phyloP scores from a whole-genome alignment of 2,329 filamentous ascomycete species.

The Lecanicillium sp. region DNA sequence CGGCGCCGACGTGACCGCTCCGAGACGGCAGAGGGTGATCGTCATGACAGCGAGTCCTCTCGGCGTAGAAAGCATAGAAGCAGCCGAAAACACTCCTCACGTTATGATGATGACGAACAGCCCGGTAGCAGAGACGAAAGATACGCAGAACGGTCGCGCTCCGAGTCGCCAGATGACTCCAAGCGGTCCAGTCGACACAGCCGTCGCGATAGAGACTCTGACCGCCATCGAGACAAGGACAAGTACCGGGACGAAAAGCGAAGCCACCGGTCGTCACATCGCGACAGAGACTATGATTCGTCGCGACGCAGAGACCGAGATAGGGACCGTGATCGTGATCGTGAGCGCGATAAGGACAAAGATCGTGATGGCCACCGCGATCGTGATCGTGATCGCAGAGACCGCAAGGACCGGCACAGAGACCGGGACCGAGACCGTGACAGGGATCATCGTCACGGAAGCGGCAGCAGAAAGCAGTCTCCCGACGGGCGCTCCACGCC shows the following conservation, averaged over 20 bases:
- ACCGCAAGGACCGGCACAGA: slow-evolving; percentile 29
- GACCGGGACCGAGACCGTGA: slow-evolving; percentile 24
- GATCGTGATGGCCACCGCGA: slow-evolving; percentile 19
- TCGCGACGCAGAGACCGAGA: slow-evolving; percentile 24
- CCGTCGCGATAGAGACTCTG: slow-evolving; percentile 45
- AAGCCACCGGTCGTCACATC: slow-evolving; percentile 33
- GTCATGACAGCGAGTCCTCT: slow-evolving; percentile 35
- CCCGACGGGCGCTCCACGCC: slow-evolving; percentile 20
- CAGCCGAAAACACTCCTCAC: slow-evolving; percentile 30
- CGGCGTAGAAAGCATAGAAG: slow-evolving; percentile 44
- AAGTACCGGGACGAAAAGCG: slow-evolving; percentile 36
- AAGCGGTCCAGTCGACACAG: slow-evolving; percentile 53
- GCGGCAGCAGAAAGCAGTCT: slow-evolving; percentile 24
- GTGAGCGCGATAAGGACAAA: slow-evolving; percentile 14
- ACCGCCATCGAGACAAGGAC: slow-evolving; percentile 35
- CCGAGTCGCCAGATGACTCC: slow-evolving; percentile 53
- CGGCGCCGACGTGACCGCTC: slow-evolving; percentile 50
- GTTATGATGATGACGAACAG: slow-evolving; percentile 38
- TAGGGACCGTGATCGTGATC: slow-evolving; percentile 20
- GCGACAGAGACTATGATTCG: slow-evolving; percentile 32
- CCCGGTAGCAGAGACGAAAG: slow-evolving; percentile 25
- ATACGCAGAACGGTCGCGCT: slow-evolving; percentile 51
- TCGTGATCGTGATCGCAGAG: slow-evolving; percentile 25
- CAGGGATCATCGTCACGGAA: slow-evolving; percentile 17
- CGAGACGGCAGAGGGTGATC: slow-evolving; percentile 38